These are phyloP conservation scores for Sporothrix curviconia DNA, from an alignment of 2,329 filamentous ascomycete species.

Conservation along the genomic window DNA sequence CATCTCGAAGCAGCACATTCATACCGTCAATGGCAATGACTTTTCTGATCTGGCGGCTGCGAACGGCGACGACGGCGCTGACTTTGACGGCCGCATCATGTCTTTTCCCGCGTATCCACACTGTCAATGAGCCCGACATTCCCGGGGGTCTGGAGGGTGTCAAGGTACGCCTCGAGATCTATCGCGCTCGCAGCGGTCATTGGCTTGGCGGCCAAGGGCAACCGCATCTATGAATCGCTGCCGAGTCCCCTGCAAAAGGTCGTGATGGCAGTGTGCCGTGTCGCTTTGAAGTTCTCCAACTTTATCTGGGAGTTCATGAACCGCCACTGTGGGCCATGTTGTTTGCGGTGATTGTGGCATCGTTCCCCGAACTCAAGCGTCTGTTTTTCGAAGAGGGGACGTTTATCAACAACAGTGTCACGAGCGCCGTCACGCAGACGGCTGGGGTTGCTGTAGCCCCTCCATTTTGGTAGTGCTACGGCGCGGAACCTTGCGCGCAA, in stretches of 20 bases:
- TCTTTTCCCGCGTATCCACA: constrained; percentile 55
- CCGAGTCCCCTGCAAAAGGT: constrained; percentile 36
- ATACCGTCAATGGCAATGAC: constrained; percentile 23
- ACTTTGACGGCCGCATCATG: constrained; percentile 42
- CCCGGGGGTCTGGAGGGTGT: constrained; percentile 37
- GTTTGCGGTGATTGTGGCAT: constrained; percentile 81
- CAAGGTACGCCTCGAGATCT: constrained; percentile 31
- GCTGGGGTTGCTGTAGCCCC: constrained; percentile 86
- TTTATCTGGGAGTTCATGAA: constrained; percentile 96
- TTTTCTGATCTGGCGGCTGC: constrained; percentile 21
- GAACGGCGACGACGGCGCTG: constrained; percentile 25
- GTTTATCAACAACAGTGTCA: constrained; percentile 89
- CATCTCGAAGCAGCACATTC: constrained; percentile 25
- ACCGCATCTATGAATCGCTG: constrained; percentile 31
- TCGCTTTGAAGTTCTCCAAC: constrained; percentile 42
- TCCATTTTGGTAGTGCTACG: constrained; percentile 93
- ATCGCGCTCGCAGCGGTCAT: constrained; percentile 14
- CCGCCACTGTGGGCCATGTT: constrained; percentile 95
- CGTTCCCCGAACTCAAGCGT: constrained; percentile 71
- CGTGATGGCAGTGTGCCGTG: constrained; percentile 28
- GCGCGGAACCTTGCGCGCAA: constrained; percentile 90
- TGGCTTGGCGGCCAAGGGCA: constrained; percentile 15
- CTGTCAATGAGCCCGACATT: constrained; percentile 34
- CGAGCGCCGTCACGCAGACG: constrained; percentile 75
- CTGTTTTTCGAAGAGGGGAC: constrained; percentile 85